Evolutionary conservation across 495 filamentous ascomycete genomes (phyloP).

Genomic region (Filosporella fistucella): DNA sequence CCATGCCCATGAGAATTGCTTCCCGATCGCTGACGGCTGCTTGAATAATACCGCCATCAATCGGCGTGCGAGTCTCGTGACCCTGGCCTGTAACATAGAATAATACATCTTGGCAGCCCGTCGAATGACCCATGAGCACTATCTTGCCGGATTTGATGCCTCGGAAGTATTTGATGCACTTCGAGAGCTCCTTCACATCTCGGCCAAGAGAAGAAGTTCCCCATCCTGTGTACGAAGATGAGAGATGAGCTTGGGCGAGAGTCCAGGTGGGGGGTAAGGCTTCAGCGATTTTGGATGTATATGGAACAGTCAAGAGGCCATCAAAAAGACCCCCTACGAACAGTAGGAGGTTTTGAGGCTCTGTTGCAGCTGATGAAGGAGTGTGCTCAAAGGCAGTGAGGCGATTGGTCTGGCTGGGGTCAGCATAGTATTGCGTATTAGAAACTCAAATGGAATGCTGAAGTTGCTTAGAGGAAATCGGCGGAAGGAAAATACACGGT

Average conservation of each 20-base stretch:
- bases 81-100: constrained; percentile 54
- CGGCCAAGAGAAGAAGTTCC: constrained; percentile 60
- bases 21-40: constrained; percentile 79
- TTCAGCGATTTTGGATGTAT: constrained; percentile 47
- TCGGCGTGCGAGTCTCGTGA: constrained; percentile 30
- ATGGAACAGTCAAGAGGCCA: constrained; percentile 66
- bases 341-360: constrained; percentile 60
- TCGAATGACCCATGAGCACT: constrained; percentile 84
- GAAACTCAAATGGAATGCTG: not conserved
- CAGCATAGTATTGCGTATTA: not conserved
- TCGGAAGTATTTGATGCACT: constrained; percentile 68
- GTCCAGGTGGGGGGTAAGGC: constrained; percentile 59
- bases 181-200: constrained; percentile 70
- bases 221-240: constrained; percentile 68
- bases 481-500: not conserved
- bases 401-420: constrained; percentile 35
- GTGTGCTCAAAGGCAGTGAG: constrained; percentile 58
- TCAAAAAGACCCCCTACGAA: constrained; percentile 85
- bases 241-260: constrained; percentile 57
- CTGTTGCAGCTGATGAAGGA: constrained; percentile 14
- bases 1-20: constrained; percentile 38
- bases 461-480: not conserved
- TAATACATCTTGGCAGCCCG: constrained; percentile 82
- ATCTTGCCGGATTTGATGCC: constrained; percentile 47
- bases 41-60: constrained; percentile 83